Conservation (phyloP, 2,329 filamentous ascomycete species). For the Trichophyton verrucosum region DNA sequence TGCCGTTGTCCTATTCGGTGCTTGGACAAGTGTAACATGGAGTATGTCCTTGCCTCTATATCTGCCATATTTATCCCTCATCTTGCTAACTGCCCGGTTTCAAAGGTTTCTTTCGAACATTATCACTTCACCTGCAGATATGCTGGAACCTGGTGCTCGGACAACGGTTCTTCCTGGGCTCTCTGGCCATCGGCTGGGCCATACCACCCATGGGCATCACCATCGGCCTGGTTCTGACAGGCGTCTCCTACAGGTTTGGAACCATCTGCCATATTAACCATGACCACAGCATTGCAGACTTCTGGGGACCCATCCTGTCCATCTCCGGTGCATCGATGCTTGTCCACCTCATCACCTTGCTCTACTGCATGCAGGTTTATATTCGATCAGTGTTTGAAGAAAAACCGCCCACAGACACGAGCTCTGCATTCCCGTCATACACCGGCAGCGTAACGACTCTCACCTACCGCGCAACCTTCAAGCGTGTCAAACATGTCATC, state of each 20-base stretch:
- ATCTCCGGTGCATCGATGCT: constrained; percentile 66
- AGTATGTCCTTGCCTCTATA: constrained; percentile 31
- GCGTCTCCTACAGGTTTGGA: constrained; percentile 89
- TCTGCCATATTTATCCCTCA: neutral
- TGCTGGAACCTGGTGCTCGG: constrained; percentile 93
- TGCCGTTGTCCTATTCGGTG: constrained; percentile 71
- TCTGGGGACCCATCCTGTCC: constrained; percentile 79
- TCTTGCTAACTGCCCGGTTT: constrained; percentile 12
- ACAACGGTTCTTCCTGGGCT: constrained; percentile 74
- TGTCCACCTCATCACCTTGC: constrained; percentile 71
- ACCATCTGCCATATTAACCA: constrained; percentile 91
- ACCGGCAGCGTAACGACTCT: constrained; percentile 63
- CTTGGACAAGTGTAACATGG: constrained; percentile 77
- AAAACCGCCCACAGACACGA: constrained; percentile 54
- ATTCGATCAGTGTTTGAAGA: constrained; percentile 68
- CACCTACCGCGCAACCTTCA: constrained; percentile 76
- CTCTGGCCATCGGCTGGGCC: constrained; percentile 71
- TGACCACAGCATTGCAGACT: constrained; percentile 63
- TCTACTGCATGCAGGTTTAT: constrained; percentile 92
- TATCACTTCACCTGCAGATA: constrained; percentile 92
- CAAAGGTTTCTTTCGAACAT: constrained; percentile 63
- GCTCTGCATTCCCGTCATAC: constrained; percentile 62
- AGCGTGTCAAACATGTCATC: constrained; percentile 72
- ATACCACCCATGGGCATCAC: constrained; percentile 64
- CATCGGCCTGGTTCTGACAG: constrained; percentile 68